Base-by-base conservation (phyloP, 2,329 filamentous ascomycete genomes). In the Chalara sp. region DNA sequence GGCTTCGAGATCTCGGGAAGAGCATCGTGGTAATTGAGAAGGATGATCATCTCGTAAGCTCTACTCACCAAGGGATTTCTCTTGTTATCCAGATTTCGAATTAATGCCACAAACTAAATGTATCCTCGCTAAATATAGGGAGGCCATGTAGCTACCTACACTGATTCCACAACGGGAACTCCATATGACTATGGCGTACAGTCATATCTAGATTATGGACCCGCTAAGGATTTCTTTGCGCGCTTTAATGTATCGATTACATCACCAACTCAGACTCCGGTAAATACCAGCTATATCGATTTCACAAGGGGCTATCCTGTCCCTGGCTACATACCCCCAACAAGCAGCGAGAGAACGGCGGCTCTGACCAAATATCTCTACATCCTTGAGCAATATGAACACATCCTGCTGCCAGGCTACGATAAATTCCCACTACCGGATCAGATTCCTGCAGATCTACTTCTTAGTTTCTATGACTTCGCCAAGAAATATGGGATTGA, bases 141-240 rank as follows among this genome's bases (percentile, higher is more conserved):
- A 21, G 76, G 76, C 4, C 74, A 78, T 54, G 70, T 73, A 6
- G 65, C 73, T 30, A 76, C 72, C 8, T 78, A 73, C 56, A 63
- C 60, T 3, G 70, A 69, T 21, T 62, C 67, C 32, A 48, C 49
- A 1, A 67, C 66, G 4, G 61, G 63, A 21, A 55, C 53, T 2
- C 63, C 62, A 1, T 54, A 69, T 52, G 64, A 72, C 49, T 67
- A 63, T 50, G 69, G 70, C 11, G 68, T 71, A 7, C 54, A 58
- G 11, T 64, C 67, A 30, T 79, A 74, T 62, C 74, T 77, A 57
- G 62, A 56, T 4, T 69, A 72, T 44, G 46, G 46, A 33, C 46
- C 46, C 39, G 52, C 52, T 37, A 51, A 47, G 42, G 46, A 33
- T 7, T 54, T 54, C 31, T 54, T 54, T 30, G 42, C 44, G 32